phyloP scores from a whole-genome alignment of 164 flowering plant species.

The Aristolochia contorta region DNA sequence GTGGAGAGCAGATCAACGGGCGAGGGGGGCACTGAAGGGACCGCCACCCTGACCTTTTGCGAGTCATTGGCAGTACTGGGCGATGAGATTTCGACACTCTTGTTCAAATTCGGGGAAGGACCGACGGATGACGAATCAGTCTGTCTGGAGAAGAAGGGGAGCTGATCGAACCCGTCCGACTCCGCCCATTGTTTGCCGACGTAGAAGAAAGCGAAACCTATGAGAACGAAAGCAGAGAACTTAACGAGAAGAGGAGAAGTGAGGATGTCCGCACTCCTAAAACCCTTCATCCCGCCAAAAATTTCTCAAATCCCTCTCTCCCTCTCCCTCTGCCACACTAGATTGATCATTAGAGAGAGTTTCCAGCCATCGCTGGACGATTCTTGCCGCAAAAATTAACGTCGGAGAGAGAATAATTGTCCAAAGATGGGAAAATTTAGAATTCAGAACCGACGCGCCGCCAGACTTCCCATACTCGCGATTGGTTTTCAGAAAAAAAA shows the following conservation, averaged over 20 bases:
- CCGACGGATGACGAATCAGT: constrained; percentile 4
- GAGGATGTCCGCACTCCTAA: constrained; percentile 21
- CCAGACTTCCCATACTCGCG: too few relatives aligned
- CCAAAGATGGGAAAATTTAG: too few relatives aligned
- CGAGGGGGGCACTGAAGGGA: constrained; percentile 3
- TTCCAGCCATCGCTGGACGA: too few relatives aligned
- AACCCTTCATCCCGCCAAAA: constrained; percentile 22
- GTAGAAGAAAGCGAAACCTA: constrained; percentile 56
- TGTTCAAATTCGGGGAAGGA: constrained; percentile 41
- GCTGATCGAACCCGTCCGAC: constrained; percentile 48
- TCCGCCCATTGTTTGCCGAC: constrained; percentile 67
- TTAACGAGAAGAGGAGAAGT: constrained; percentile 27
- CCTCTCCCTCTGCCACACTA: too few relatives aligned
- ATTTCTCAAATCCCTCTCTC: not conserved
- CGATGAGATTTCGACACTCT: constrained; percentile 22
- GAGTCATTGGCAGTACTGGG: constrained; percentile 13
- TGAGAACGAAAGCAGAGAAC: constrained; percentile 32
- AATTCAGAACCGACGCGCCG: too few relatives aligned
- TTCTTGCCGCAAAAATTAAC: too few relatives aligned
- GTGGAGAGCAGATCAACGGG: constrained; percentile 7
- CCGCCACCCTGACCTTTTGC: not conserved
- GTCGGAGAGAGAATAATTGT: too few relatives aligned
- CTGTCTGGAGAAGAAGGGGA: constrained; percentile 45
- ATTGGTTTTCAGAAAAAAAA: too few relatives aligned
- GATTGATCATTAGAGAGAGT: too few relatives aligned